Evolutionary conservation across 1,139 yeast species (phyloP).

Genomic region (Protomyces pachydermus): DNA sequence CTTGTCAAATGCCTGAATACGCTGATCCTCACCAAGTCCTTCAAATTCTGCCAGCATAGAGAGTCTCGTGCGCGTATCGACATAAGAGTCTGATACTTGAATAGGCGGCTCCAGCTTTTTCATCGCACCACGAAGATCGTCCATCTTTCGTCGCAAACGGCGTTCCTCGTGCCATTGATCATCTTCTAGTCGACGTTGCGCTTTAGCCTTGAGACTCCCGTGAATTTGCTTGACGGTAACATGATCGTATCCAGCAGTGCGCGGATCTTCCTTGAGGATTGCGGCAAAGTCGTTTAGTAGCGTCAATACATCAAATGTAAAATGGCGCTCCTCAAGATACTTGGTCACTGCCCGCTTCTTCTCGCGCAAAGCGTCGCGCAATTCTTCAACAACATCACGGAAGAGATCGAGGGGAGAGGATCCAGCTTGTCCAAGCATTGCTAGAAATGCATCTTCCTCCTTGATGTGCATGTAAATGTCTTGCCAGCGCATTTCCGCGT

Average conservation of each 20-base stretch:
- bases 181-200: conserved; percentile 37
- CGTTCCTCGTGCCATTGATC: conserved; percentile 41
- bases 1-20: conserved; percentile 40
- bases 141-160: conserved; percentile 40
- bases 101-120: conserved; percentile 40
- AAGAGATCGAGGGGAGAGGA: conserved; percentile 74
- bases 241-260: conserved; percentile 31
- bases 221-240: conserved; percentile 31
- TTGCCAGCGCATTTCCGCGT: conserved; percentile 57
- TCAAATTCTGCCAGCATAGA: conserved; percentile 39
- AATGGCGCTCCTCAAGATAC: conserved; percentile 43
- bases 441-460: conserved; percentile 55
- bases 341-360: conserved; percentile 59
- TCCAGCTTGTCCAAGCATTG: conserved; percentile 70
- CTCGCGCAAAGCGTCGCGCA: conserved; percentile 52
- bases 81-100: conserved; percentile 41
- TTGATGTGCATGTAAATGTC: conserved; percentile 52
- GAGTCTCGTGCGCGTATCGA: conserved; percentile 39
- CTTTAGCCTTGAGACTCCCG: conserved; percentile 30
- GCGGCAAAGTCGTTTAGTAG: conserved; percentile 35
- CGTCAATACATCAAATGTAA: conserved; percentile 33
- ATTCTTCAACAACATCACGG: conserved; percentile 68
- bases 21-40: conserved; percentile 40
- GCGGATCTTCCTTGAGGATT: conserved; percentile 34
- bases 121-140: conserved; percentile 41